Evolutionary conservation across 805 yeast species (phyloP).

Genomic region (Candida pseudoglaebosa): DNA sequence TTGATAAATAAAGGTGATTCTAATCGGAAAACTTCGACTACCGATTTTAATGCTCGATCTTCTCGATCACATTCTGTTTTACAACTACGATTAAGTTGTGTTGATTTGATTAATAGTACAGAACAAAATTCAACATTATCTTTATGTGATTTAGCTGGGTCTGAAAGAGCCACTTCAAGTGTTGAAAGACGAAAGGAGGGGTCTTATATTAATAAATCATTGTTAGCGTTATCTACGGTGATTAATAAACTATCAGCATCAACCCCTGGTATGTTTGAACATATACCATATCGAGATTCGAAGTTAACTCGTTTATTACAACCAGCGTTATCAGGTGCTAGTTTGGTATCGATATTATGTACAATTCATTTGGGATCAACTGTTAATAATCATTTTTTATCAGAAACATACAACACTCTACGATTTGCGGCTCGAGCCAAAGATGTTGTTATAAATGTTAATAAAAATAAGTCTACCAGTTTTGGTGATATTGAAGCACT

Average conservation of each 20-base stretch:
- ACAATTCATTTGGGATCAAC: constrained; percentile 66
- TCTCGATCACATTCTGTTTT: constrained; percentile 92
- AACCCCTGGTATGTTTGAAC: constrained; percentile 40
- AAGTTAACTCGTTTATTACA: constrained; percentile 86
- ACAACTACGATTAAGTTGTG: constrained; percentile 53
- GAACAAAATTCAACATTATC: constrained; percentile 61
- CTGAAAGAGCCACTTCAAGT: constrained; percentile 78
- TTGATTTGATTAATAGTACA: constrained; percentile 35
- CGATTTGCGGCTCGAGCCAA: constrained; percentile 93
- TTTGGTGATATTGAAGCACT: constrained; percentile 38
- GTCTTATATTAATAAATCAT: constrained; percentile 84
- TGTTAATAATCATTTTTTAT: constrained; percentile 41
- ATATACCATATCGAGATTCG: constrained; percentile 91
- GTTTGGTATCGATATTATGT: constrained; percentile 81
- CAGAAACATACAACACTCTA: constrained; percentile 82
- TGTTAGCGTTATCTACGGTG: constrained; percentile 88
- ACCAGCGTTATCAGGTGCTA: constrained; percentile 86
- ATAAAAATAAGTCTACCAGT: constrained; percentile 40
- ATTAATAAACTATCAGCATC: constrained; percentile 66
- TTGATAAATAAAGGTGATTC: constrained; percentile 67
- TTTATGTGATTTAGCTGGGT: constrained; percentile 93
- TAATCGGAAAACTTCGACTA: constrained; percentile 76
- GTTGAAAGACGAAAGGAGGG: constrained; percentile 90
- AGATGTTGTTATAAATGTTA: constrained; percentile 69
- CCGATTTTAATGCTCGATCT: constrained; percentile 83